Conservation (phyloP, 2,329 filamentous ascomycete genomes). For the Botryotinia calthae region DNA sequence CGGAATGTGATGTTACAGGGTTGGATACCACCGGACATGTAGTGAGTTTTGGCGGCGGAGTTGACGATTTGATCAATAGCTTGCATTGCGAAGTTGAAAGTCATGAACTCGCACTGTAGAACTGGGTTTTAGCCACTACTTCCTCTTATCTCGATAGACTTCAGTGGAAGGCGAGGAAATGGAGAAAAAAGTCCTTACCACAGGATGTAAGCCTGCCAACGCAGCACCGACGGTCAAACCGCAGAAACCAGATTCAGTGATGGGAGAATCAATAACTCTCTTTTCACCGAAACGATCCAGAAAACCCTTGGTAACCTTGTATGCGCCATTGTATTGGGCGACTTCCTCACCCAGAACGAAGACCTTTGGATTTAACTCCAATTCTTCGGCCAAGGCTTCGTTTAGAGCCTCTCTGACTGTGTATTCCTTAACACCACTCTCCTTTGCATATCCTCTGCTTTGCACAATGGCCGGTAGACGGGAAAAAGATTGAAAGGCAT, state of each 20-base stretch:
- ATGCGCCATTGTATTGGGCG: conserved; percentile 99
- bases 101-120: conserved; percentile 95
- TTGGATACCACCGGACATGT: conserved; percentile 99
- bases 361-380: conserved; percentile 91
- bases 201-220: conserved; percentile 87
- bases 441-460: conserved; percentile 39
- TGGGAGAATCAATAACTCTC: conserved; percentile 96
- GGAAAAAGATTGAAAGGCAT: conserved; percentile 48
- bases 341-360: conserved; percentile 98
- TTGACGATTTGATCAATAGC: conserved; percentile 99
- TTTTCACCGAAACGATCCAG: conserved; percentile 96
- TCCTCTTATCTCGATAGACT: background rate
- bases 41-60: conserved; percentile 97
- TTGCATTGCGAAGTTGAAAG: conserved; percentile 99
- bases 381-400: conserved; percentile 95
- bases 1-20: conserved; percentile 99
- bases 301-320: conserved; percentile 98
- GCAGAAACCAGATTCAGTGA: conserved; percentile 94
- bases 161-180: conserved; percentile 11
- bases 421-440: conserved; percentile 75
- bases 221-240: conserved; percentile 94
- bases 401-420: conserved; percentile 97
- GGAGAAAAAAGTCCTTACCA: conserved; percentile 60
- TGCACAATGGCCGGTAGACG: conserved; percentile 37
- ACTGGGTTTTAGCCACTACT: conserved; percentile 8